Base-by-base conservation (phyloP, 2,329 filamentous ascomycete species). In the Calonectria honghensis region DNA sequence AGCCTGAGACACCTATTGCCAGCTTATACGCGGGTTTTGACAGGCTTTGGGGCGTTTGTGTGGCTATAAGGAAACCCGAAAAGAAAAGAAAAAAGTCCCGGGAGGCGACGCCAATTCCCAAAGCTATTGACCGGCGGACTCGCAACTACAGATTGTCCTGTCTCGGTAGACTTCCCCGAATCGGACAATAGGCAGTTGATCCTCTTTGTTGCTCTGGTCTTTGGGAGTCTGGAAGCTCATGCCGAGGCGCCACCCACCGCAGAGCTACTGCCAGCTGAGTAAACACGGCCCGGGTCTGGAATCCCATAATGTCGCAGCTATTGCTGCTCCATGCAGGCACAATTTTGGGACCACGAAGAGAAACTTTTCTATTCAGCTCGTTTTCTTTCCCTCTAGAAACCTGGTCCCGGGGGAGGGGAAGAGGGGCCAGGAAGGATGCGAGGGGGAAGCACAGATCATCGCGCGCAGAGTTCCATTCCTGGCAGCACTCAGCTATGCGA, bases 111-210 rank as follows among this genome's bases (percentile, higher is more conserved):
- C 57, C 57, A 63, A 63, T 2, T 27, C 57, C 14, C 57, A 50
- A 54, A 29, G 59, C 50, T 65, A 50, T 66, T 66, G 69, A 57
- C 7, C 45, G 59, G 50, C 59, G 68, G 68, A n/a, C 48, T 41
- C 20, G 14, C 41, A 63, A 29, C 45, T 52, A 70, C 41, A 59
- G n/a, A 11, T 39, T 27, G 16, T n/a, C 24, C 6, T 41, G 57
- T 27, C 57, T 24, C 57, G 35, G 35, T 6, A 63, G 16, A 27
- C 24, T 32, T 39, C 27, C 57, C 57, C 24, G 16, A 63, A 20
- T 41, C 10, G 37, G 57, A 10, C 13, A 41, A 63, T 20, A 18
- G 57, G 57, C 18, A 18, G 24, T 41, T 41, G 32, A 39, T 63
- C 35, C 4, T 20, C 16, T 39, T 63, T 41, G 57, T 27, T 39